phyloP scores from a whole-genome alignment of 2,329 filamentous ascomycete species.

The Diaporthe citriasiana region DNA sequence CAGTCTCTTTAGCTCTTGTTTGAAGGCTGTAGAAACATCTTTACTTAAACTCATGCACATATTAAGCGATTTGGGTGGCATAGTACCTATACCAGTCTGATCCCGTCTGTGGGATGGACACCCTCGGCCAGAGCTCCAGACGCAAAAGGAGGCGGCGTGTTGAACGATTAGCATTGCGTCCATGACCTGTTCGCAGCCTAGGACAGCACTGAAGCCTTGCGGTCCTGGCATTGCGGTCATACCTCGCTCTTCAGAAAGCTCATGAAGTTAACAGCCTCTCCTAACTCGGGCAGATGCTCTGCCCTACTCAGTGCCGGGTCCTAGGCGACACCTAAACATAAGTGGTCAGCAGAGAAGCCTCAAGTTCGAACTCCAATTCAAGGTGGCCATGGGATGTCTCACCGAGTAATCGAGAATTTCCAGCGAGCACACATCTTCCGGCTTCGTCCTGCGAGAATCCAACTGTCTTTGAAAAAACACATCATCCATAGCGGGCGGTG shows the following conservation, averaged over 20 bases:
- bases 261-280: not conserved
- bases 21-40: conserved; percentile 43
- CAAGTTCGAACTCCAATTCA: not conserved
- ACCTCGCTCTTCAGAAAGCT: conserved; percentile 22
- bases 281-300: not conserved
- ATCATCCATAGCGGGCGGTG: not conserved
- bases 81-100: too few species aligned
- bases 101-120: conserved; percentile 28
- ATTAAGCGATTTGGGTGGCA: too few species aligned
- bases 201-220: too few species aligned
- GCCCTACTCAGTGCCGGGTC: conserved; percentile 6
- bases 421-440: conserved; percentile 4
- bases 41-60: too few species aligned
- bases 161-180: not conserved
- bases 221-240: not conserved
- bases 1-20: conserved; percentile 44
- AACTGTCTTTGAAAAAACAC: not conserved
- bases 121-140: not conserved
- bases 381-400: not conserved
- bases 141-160: not conserved
- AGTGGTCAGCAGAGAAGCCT: not conserved
- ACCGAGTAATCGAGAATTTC: conserved; percentile 29
- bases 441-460: not conserved
- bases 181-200: not conserved
- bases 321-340: rapidly evolving